Percentiles rank a stretch among this genome's conserved stretches.
phyloP scores from a whole-genome alignment of 1,284 basidiomycete species.

The Ceratobasidium sp. region DNA sequence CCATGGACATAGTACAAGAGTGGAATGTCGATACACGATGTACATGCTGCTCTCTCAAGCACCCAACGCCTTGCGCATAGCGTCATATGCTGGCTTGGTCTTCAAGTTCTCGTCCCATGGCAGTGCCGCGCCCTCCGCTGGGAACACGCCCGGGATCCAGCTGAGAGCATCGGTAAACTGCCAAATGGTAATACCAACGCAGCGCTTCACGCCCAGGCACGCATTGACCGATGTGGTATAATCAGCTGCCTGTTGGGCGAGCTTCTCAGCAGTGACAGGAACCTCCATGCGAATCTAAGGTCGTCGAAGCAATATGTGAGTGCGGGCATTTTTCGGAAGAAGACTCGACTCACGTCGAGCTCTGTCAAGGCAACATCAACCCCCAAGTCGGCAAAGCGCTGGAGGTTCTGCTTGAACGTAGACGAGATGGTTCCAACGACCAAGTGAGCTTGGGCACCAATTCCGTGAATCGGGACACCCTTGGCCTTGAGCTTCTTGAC shows the following conservation, averaged over 20 bases:
- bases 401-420: conserved; percentile 35
- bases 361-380: conserved; percentile 41
- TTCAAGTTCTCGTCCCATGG: conserved; percentile 39
- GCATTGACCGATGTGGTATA: conserved; percentile 42
- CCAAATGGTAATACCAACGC: conserved; percentile 41
- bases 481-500: conserved; percentile 40
- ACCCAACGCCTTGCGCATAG: conserved; percentile 39
- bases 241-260: conserved; percentile 43
- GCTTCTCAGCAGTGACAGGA: conserved; percentile 39
- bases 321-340: background rate
- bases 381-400: conserved; percentile 37
- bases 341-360: conserved; percentile 32
- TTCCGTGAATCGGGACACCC: conserved; percentile 40
- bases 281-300: conserved; percentile 43
- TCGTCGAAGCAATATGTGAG: conserved; percentile 21
- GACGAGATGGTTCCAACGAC: conserved; percentile 36
- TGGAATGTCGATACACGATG: too few relatives aligned
- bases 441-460: conserved; percentile 41
- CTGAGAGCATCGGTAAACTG: conserved; percentile 42
- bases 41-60: conserved; percentile 30
- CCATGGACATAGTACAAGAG: background rate
- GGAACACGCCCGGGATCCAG: conserved; percentile 44
- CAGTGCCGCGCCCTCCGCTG: conserved; percentile 35
- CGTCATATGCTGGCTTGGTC: conserved; percentile 43
- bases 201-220: conserved; percentile 39